Evolutionary conservation across 108 stramenopile genomes (phyloP).

Genomic region (Chaetoceros muelleri): DNA sequence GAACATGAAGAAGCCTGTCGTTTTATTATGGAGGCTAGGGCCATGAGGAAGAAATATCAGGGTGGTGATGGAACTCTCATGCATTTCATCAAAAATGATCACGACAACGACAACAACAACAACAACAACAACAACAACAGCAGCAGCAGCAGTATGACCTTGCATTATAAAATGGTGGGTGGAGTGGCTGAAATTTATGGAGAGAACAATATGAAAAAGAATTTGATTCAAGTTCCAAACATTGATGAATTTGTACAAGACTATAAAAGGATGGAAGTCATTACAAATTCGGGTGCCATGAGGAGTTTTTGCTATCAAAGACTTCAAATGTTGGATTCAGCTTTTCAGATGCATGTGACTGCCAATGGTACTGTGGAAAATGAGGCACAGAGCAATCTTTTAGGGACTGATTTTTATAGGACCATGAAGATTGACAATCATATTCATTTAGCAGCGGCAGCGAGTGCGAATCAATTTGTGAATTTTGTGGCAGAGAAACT

Average conservation of each 20-base stretch:
- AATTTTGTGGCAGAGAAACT: constrained; percentile 96
- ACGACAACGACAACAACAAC: too few relatives aligned
- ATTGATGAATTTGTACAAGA: constrained; percentile 59
- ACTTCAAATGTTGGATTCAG: constrained; percentile 61
- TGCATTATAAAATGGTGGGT: neutral
- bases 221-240: constrained; percentile 46
- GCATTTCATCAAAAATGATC: neutral
- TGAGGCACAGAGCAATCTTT: constrained; percentile 63
- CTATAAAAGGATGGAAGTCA: constrained; percentile 61
- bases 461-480: constrained; percentile 96
- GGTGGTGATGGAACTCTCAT: constrained; percentile 23
- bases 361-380: constrained; percentile 74
- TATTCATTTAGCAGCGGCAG: constrained; percentile 95
- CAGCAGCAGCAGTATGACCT: neutral
- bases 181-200: neutral
- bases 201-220: neutral
- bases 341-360: constrained; percentile 83
- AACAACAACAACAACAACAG: too few relatives aligned
- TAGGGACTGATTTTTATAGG: constrained; percentile 97
- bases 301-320: constrained; percentile 82
- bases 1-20: constrained; percentile 68
- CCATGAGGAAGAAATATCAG: constrained; percentile 63
- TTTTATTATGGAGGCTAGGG: constrained; percentile 53
- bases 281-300: constrained; percentile 65
- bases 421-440: constrained; percentile 99